A percentile compares a stretch with the other conserved stretches of the same genome.
Conservation (phyloP, 75 land plant genomes). For the Isoetes taiwanensis region DNA sequence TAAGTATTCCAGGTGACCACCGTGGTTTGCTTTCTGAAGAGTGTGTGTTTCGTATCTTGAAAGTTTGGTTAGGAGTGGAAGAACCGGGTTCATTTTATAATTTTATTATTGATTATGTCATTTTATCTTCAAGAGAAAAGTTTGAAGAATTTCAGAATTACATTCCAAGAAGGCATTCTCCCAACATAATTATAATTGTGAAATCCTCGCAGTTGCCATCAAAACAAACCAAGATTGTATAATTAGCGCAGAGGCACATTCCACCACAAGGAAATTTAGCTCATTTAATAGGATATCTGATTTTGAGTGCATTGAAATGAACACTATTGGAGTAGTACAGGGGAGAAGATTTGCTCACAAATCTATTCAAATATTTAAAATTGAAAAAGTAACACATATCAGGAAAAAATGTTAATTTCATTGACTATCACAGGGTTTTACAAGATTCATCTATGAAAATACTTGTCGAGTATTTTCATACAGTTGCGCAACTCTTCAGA, state of each 20-base stretch:
- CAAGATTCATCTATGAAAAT: too few species aligned
- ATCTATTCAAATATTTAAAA: too few species aligned
- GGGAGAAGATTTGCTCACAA: too few species aligned
- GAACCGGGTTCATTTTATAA: conserved; percentile 87
- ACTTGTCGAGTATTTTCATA: too few species aligned
- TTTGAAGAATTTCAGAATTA: conserved; percentile 30
- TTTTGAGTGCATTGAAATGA: conserved; percentile 36
- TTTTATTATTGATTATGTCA: conserved; percentile 80
- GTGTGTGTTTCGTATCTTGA: conserved; percentile 62
- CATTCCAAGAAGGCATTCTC: not conserved
- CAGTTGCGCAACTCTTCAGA: too few species aligned
- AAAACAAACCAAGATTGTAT: conserved; percentile 12
- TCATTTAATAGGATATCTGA: conserved; percentile 16
- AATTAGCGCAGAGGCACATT: conserved; percentile 48
- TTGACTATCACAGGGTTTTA: too few species aligned
- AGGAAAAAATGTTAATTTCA: too few species aligned
- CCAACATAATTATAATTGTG: not conserved
- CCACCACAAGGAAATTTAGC: conserved; percentile 29
- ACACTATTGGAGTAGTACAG: conserved; percentile 46
- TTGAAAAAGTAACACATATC: too few species aligned
- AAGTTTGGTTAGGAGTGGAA: conserved; percentile 78
- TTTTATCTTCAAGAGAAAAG: conserved; percentile 65
- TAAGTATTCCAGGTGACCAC: conserved; percentile 88
- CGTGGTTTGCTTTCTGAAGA: conserved; percentile 64
- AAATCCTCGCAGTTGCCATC: not conserved